phyloP scores from a whole-genome alignment of 1,284 basidiomycete species.

The Moesziomyces aphidis region DNA sequence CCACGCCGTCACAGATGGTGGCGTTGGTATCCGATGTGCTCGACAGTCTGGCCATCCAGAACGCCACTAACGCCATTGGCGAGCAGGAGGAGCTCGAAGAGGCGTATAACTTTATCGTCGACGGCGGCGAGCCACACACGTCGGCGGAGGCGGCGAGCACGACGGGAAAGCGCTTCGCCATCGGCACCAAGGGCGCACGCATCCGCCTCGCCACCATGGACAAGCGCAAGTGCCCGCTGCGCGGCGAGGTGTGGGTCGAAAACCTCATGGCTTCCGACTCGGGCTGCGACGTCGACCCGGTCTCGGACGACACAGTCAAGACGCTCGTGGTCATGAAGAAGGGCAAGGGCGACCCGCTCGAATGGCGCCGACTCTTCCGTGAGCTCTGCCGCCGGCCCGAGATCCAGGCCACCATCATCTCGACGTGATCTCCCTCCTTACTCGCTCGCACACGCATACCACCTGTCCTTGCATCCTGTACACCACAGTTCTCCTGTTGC shows the following conservation, averaged over 20 bases:
- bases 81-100: slow-evolving; percentile 56
- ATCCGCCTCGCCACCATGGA: slow-evolving; percentile 62
- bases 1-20: slow-evolving; percentile 42
- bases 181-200: slow-evolving; percentile 53
- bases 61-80: slow-evolving; percentile 51
- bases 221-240: slow-evolving; percentile 64
- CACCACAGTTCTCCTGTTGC: slow-evolving; percentile 2
- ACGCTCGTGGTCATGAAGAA: slow-evolving; percentile 65
- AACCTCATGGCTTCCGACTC: slow-evolving; percentile 29
- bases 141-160: slow-evolving; percentile 7
- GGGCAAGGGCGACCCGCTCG: slow-evolving; percentile 68
- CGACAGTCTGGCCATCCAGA: slow-evolving; percentile 46
- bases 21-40: slow-evolving; percentile 39
- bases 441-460: background rate
- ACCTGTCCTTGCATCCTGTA: background rate
- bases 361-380: slow-evolving; percentile 68
- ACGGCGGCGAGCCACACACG: slow-evolving; percentile 21
- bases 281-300: slow-evolving; percentile 10
- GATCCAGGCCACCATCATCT: slow-evolving; percentile 42
- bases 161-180: slow-evolving; percentile 22
- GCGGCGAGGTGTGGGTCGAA: slow-evolving; percentile 63
- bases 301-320: slow-evolving; percentile 16
- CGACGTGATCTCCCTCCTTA: slow-evolving; percentile 19
- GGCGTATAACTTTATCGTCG: slow-evolving; percentile 48
- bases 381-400: slow-evolving; percentile 43